A percentile compares a stretch with the other conserved stretches of the same genome.
These are phyloP conservation scores for Cystoisospora suis DNA, from an alignment of 169 alveolate species.

Conservation along the genomic window DNA sequence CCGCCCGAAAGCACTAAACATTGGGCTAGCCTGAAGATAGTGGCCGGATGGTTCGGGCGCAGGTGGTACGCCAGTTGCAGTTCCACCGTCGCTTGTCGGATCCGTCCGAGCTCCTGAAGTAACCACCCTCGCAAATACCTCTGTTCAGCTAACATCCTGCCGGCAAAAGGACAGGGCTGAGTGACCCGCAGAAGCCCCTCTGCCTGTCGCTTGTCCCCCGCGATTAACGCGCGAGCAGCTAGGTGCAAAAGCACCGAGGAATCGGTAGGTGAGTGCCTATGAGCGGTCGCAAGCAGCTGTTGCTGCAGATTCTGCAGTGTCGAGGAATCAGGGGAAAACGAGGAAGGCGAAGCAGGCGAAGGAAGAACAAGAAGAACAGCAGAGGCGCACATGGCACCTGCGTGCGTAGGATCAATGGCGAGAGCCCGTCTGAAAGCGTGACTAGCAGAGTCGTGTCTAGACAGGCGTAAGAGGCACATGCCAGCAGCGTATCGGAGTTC, in stretches of 20 bases:
- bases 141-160: constrained; percentile 16
- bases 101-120: constrained; percentile 44
- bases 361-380: constrained; percentile 27
- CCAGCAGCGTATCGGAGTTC: constrained; percentile 43
- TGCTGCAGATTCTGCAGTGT: constrained; percentile 27
- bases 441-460: constrained; percentile 11
- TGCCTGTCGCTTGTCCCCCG: constrained; percentile 31
- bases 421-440: constrained; percentile 34
- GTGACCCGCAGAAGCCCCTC: constrained; percentile 48
- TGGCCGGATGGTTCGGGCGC: constrained; percentile 27
- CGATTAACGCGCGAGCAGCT: constrained; percentile 32
- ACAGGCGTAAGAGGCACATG: constrained; percentile 23
- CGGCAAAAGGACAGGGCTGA: constrained; percentile 18
- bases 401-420: constrained; percentile 1
- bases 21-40: constrained; percentile 11
- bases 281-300: constrained; percentile 44
- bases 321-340: background rate
- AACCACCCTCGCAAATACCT: constrained; percentile 40
- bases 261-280: constrained; percentile 24
- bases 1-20: constrained; percentile 15
- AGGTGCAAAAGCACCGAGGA: constrained; percentile 55
- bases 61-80: constrained; percentile 29
- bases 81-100: constrained; percentile 21
- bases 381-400: constrained; percentile 36
- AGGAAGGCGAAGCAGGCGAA: background rate